phyloP scores from a whole-genome alignment of 306 rosid species.

The Lathyrus sativus region DNA sequence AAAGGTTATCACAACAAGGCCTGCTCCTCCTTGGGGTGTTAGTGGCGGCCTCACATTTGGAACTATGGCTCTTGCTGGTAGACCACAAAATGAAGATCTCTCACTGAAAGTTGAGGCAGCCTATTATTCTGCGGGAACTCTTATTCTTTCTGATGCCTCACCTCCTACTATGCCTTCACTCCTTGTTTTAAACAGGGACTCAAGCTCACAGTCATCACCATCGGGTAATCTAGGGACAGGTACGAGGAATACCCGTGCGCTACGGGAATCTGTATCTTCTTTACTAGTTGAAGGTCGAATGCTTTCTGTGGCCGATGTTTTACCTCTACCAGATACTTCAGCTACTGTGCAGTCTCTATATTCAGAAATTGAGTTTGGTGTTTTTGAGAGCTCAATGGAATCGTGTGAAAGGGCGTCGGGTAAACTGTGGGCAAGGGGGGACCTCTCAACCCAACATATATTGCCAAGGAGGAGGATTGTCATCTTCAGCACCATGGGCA shows the following conservation, averaged over 20 bases:
- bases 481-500: constrained; percentile 94
- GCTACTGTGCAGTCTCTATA: constrained; percentile 76
- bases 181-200: constrained; percentile 82
- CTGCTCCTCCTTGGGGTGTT: constrained; percentile 95
- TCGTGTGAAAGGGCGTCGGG: constrained; percentile 72
- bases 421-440: constrained; percentile 97
- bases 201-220: constrained; percentile 61
- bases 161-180: constrained; percentile 84
- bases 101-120: constrained; percentile 89
- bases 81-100: constrained; percentile 89
- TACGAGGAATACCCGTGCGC: constrained; percentile 79
- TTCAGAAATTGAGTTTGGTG: constrained; percentile 87
- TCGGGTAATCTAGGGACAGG: constrained; percentile 63
- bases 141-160: constrained; percentile 92
- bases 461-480: constrained; percentile 90
- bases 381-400: constrained; percentile 66
- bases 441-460: constrained; percentile 91
- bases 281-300: constrained; percentile 93
- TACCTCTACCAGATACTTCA: constrained; percentile 80
- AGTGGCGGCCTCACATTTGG: constrained; percentile 91
- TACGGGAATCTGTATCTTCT: constrained; percentile 84
- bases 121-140: constrained; percentile 89
- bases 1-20: constrained; percentile 92
- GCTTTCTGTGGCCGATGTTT: constrained; percentile 93
- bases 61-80: constrained; percentile 73